Evolutionary conservation across 2,329 filamentous ascomycete genomes (phyloP).

Genomic region (Exophiala sp.): DNA sequence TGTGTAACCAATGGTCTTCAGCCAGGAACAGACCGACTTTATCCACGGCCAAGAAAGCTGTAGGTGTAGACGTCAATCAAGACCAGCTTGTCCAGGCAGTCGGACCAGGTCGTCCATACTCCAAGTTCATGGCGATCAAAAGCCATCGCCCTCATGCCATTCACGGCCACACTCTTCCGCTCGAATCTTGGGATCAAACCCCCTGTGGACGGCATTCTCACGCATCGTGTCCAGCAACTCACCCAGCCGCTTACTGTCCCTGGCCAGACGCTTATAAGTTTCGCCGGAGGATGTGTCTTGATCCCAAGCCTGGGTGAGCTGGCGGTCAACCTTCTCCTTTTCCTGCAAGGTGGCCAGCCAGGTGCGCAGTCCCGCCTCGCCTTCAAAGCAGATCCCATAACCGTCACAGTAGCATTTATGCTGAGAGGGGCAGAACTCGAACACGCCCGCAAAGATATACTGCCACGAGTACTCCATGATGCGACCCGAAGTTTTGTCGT

Average conservation of each 20-base stretch:
- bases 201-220: conserved; percentile 44
- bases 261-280: conserved; percentile 38
- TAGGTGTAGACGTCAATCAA: no score
- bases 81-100: no score
- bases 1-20: no score
- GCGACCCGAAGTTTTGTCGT: conserved; percentile 52
- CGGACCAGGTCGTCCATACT: background rate
- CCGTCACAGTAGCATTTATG: conserved; percentile 59
- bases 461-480: conserved; percentile 62
- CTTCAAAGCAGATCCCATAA: conserved; percentile 57
- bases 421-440: conserved; percentile 44
- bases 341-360: conserved; percentile 44
- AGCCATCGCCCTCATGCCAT: conserved; percentile 53
- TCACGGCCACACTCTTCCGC: conserved; percentile 49
- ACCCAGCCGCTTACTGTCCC: conserved; percentile 42
- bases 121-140: conserved; percentile 34
- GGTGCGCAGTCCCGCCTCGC: conserved; percentile 42
- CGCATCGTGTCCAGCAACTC: conserved; percentile 40
- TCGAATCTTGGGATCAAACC: conserved; percentile 47
- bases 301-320: conserved; percentile 39
- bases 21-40: no score
- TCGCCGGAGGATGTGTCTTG: conserved; percentile 23
- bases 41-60: no score
- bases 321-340: conserved; percentile 37
- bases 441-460: conserved; percentile 52